phyloP scores from a whole-genome alignment of 441 rosid species.

The Mallotus repandus region DNA sequence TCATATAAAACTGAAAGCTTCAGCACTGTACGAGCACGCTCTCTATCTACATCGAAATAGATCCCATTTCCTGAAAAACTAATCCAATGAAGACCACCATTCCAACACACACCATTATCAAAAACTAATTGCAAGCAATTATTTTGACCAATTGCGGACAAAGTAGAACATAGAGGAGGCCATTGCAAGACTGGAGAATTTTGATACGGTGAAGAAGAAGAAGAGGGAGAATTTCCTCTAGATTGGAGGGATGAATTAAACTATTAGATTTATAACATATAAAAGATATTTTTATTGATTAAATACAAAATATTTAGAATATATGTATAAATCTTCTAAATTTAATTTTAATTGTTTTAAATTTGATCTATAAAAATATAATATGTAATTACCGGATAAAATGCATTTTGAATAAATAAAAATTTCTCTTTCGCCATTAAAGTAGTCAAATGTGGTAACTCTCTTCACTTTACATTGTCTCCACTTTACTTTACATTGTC shows the following conservation, averaged over 20 bases:
- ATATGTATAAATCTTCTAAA: no score
- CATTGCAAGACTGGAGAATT: slow-evolving; percentile 46
- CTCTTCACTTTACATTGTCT: no score
- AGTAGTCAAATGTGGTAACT: no score
- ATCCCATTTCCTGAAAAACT: slow-evolving; percentile 23
- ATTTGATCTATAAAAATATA: no score
- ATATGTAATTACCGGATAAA: no score
- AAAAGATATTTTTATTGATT: no score
- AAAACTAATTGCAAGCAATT: slow-evolving; percentile 3
- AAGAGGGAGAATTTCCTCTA: neutral
- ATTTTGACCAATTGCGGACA: neutral
- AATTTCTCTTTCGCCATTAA: no score
- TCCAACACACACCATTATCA: slow-evolving; percentile 35
- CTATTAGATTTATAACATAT: no score
- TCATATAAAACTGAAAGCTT: slow-evolving; percentile 25
- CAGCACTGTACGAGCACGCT: slow-evolving; percentile 28
- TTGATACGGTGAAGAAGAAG: neutral
- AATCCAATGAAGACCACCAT: slow-evolving; percentile 42
- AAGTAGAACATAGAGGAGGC: slow-evolving; percentile 39
- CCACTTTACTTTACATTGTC: no score
- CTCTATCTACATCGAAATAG: slow-evolving; percentile 30
- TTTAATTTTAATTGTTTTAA: no score
- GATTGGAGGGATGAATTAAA: neutral
- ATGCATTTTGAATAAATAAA: no score
- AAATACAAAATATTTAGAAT: no score